Evolutionary conservation across 2,329 filamentous ascomycete genomes (phyloP), one percentile per base, ranked within the genome.

Genomic region (Neoscytalidium dimidiatum): DNA sequence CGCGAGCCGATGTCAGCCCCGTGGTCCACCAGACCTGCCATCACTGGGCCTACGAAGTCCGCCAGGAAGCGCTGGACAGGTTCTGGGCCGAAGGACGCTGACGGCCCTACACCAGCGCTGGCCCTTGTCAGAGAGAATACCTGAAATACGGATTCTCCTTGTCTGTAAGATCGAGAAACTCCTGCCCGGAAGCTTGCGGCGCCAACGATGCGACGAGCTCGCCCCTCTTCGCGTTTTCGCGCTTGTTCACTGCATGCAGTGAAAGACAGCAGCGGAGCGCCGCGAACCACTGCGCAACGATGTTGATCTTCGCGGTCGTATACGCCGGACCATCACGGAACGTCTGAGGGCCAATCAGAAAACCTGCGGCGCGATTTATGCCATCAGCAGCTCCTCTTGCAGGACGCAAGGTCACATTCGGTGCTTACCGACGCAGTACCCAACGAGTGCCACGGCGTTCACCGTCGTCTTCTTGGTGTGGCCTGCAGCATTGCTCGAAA

Each of bases 1-100:
- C 72, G 8, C 69, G 26, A 17, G 68, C 64, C 3, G 81, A 84
- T 48, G 82, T 85, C 9, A 85, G 83, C 73, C 84, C 83, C 0
- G 84, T 85, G 1, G 81, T 85, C 70, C 83, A 85, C 73, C 84
- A 85, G 75, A 86, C 83, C 5, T 85, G 83, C 67, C 82, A 84
- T 70, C 84, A 86, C 69, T 85, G 83, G 84, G 84, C 81, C 0
- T 85, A 79, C 71, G 82, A 84, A 70, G 78, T 84, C 3, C 75
- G 81, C 41, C 83, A 85, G 71, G 78, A 81, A 63, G 78, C 79
- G 60, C 67, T 85, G 66, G 83, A 85, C 73, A 75, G 75, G 49
- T 83, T 78, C 52, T 85, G 82, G 83, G 71, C 61, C 9, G 61
- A 52, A 13, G 67, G 67, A 6, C 48, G 28, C n/a, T 68, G 62